Conservation (phyloP, 768 basidiomycete genomes). For the Heimioporus sp. region DNA sequence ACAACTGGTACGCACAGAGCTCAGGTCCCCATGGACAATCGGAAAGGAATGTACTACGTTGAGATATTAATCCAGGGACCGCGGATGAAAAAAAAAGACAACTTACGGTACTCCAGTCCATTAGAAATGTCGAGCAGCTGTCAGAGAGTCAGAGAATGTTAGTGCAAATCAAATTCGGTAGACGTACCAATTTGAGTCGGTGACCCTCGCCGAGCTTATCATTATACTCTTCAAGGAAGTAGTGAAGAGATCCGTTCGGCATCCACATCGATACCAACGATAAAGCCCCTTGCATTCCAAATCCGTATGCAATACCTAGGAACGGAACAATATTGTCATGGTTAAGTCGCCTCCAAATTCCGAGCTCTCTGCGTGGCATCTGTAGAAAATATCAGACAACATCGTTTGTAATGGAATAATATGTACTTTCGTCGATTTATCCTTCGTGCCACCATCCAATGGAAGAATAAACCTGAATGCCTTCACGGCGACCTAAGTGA, state of each 20-base stretch:
- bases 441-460: no score
- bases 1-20: neutral
- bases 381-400: no score
- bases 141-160: neutral
- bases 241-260: neutral
- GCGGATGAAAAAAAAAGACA: neutral
- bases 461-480: no score
- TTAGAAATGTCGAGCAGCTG: neutral
- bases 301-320: neutral
- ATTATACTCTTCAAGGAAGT: neutral
- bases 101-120: neutral
- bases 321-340: neutral
- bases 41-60: neutral
- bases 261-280: conserved; percentile 1
- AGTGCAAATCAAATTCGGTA: no score
- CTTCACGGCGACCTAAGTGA: no score
- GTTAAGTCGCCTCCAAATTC: neutral
- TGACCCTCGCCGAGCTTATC: neutral
- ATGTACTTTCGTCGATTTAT: no score
- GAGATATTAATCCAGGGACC: neutral
- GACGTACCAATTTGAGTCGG: neutral
- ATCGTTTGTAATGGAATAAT: no score
- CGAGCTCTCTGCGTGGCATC: no score
- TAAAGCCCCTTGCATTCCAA: neutral
- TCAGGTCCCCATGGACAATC: conserved; percentile 1